phyloP scores from a whole-genome alignment of 192 early-diverging fungal species.

The Backusella sp. region DNA sequence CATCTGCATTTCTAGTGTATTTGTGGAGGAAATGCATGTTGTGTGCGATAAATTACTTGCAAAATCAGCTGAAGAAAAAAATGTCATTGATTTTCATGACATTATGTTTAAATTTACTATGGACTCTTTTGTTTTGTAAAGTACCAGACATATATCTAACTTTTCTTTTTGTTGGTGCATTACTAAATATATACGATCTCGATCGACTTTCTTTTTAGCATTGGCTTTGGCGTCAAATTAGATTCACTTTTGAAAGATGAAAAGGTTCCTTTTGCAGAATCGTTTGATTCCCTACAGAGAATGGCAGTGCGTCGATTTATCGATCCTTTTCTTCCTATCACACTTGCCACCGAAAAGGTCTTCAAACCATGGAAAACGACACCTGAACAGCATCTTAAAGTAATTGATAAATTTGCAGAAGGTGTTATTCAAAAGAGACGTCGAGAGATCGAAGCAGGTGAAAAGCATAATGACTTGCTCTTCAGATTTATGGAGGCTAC shows the following conservation, averaged over 20 bases:
- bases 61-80: constrained; percentile 26
- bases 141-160: not conserved
- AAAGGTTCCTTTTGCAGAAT: constrained; percentile 43
- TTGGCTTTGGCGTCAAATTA: constrained; percentile 48
- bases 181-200: not conserved
- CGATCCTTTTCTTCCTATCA: constrained; percentile 15
- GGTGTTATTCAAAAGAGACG: constrained; percentile 27
- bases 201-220: constrained; percentile 8
- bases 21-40: constrained; percentile 26
- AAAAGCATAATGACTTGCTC: constrained; percentile 21
- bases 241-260: constrained; percentile 36
- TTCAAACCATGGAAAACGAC: constrained; percentile 11
- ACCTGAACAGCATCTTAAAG: constrained; percentile 24
- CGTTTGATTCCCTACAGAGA: constrained; percentile 51
- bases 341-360: not conserved
- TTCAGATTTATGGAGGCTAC: constrained; percentile 28
- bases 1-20: constrained; percentile 24
- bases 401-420: constrained; percentile 30
- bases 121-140: constrained; percentile 45
- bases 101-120: constrained; percentile 48
- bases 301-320: constrained; percentile 32
- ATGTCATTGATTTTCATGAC: constrained; percentile 39
- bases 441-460: constrained; percentile 5
- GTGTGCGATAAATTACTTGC: constrained; percentile 20
- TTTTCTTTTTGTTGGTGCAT: not conserved